Evolutionary conservation across 352 stramenopile species (phyloP), one percentile per base, ranked within the genome.

Genomic region (Phytophthora sansomeana): DNA sequence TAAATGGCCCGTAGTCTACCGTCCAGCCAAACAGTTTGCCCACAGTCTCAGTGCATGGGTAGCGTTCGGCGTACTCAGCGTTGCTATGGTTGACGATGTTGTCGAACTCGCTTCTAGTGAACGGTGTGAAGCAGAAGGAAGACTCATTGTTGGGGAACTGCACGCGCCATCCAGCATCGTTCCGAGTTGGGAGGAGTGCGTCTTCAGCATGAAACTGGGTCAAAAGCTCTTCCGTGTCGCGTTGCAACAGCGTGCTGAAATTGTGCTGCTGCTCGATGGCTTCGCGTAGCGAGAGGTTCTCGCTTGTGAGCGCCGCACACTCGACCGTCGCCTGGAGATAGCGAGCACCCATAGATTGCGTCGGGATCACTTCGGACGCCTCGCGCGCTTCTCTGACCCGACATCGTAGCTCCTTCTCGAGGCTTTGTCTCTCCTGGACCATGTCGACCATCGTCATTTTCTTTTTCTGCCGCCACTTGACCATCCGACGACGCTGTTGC

Each of bases 71-170:
- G 38, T 51, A 35, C 28, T 13, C n/a, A 3, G 10, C 39, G 13
- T 52, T 6, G 35, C 42, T 13, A 3, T 11, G 8, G 9, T 53
- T 29, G 4, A 46, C 14, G 0, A 17, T 11, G 30, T 19, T 14
- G 6, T 53, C 19, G 21, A 46, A 62, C 19, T 52, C 39, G 11
- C 17, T 24, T 21, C 10, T 16, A 5, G 39, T 32, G 21, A 61
- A 44, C 53, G 53, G 53, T 1, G 29, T 11, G 28, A 61, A 61
- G 53, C 52, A 17, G 41, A 61, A 61, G 5, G 53, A 61, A 4
- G 53, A 17, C 26, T 26, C 28, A 5, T n/a, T 28, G 30, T 43
- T 61, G 4, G 39, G 39, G 13, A 52, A 61, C 10, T 35, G 14
- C 1, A 61, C 53, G n/a, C n/a, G 39, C 53, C 41, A 52, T 3